Base-by-base conservation (phyloP, 192 early-diverging fungal species). In the Backusella luteola region DNA sequence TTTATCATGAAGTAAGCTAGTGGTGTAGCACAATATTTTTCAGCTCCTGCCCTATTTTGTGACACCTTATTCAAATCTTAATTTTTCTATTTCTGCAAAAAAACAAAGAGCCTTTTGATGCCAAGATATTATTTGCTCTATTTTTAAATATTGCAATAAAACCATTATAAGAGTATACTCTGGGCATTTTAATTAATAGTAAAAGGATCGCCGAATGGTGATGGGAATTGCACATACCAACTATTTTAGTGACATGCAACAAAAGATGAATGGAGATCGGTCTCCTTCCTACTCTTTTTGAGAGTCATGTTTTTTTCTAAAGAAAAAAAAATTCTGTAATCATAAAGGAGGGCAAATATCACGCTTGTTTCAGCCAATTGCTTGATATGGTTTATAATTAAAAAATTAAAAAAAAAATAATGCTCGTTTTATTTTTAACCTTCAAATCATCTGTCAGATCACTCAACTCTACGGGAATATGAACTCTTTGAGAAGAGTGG, bases 61-160 rank as follows among this genome's bases (percentile, higher is more conserved):
- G 53, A 26, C n/a, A 56, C 53, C 53, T 7, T 56, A 21, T 56
- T 56, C 53, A 56, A 56, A 56, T 56, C 53, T 21, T 56, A 56
- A 56, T 56, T 56, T 56, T 56, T 56, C 53, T 56, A 56, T 56
- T 56, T 56, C 53, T 56, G 53, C 53, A 56, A 56, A 56, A 17
- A 44, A 44, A 14, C 1, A 12, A 39, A 39, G 38, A 39, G 11
- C 42, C 1, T 32, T 44, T 21, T 56, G 21, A 56, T 56, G 53
- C 53, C 53, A 56, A 56, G 53, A 56, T 56, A 56, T 56, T 56
- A 56, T 21, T 21, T 17, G 8, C 53, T 56, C 53, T 56, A 56
- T 56, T 56, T 56, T 21, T 56, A 56, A 56, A 9, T 9, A 9
- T 56, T 56, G 6, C 8, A 56, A 56, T 56, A n/a, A 26, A 9